Conservation (phyloP, 2,329 filamentous ascomycete species). For the Pyrenophora seminiperda region DNA sequence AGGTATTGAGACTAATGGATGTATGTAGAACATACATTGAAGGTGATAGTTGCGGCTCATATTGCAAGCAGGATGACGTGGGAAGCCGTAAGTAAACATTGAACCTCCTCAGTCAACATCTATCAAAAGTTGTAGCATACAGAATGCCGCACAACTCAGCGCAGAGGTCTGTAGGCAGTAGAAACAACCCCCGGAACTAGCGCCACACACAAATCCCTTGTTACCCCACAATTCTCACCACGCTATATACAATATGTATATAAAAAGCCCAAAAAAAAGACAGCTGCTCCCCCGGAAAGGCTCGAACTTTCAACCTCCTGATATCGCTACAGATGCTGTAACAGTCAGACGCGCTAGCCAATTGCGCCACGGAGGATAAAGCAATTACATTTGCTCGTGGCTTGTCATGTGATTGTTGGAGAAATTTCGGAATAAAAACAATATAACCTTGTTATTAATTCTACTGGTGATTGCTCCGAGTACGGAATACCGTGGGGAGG, state of each 20-base stretch:
- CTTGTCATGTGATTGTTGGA: constrained; percentile 24
- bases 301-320: constrained; percentile 44
- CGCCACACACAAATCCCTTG: neutral
- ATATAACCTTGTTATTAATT: neutral
- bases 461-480: neutral
- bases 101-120: no score
- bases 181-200: no score
- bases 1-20: no score
- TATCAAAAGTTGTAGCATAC: no score
- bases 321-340: constrained; percentile 43
- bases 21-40: no score
- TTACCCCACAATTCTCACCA: no score
- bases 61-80: no score
- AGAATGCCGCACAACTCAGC: no score
- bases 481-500: neutral
- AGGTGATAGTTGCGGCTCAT: no score
- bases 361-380: constrained; percentile 52
- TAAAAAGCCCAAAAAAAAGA: constrained; percentile 16
- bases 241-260: no score
- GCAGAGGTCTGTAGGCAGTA: no score
- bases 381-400: constrained; percentile 18
- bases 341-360: constrained; percentile 68
- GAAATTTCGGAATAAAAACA: neutral
- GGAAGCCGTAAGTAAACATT: no score
- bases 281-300: constrained; percentile 38